These are phyloP conservation scores for Lenwebbia sp. DNA, from an alignment of 345 rosid species.

Conservation along the genomic window DNA sequence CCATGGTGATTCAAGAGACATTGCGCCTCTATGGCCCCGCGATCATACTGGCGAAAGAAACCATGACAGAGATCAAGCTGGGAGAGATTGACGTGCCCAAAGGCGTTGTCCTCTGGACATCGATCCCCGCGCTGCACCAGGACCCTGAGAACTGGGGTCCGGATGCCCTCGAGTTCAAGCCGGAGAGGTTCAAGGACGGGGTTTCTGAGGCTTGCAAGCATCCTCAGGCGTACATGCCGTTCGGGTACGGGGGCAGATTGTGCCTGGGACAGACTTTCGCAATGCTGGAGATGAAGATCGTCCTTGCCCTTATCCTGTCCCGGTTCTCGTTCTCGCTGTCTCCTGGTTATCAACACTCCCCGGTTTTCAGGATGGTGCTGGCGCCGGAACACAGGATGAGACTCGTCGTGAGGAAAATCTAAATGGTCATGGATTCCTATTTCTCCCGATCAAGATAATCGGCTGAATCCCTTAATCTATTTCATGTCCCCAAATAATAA, in stretches of 20 bases:
- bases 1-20: conserved; percentile 13
- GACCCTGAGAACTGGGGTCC: conserved; percentile 27
- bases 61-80: conserved; percentile 9
- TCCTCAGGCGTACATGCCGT: conserved; percentile 19
- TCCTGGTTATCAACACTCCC: conserved; percentile 19
- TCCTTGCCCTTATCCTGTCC: conserved; percentile 12
- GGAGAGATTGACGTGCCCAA: conserved; percentile 24
- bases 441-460: too few species aligned
- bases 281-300: conserved; percentile 17
- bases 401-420: background rate
- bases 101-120: conserved; percentile 10
- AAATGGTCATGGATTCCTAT: background rate
- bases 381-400: conserved; percentile 7
- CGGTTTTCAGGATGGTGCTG: conserved; percentile 11
- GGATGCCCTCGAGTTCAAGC: conserved; percentile 35
- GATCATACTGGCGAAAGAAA: background rate
- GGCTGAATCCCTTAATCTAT: too few species aligned
- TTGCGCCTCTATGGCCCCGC: conserved; percentile 15
- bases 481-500: background rate
- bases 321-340: conserved; percentile 16
- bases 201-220: conserved; percentile 23
- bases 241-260: conserved; percentile 18
- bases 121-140: conserved; percentile 8
- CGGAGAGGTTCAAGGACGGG: conserved; percentile 25
- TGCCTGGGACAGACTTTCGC: conserved; percentile 31